Percentiles rank a stretch among this genome's conserved stretches.
Evolutionary conservation across 2,329 filamentous ascomycete species (phyloP).

Genomic region (Colletotrichum lindemuthianum): DNA sequence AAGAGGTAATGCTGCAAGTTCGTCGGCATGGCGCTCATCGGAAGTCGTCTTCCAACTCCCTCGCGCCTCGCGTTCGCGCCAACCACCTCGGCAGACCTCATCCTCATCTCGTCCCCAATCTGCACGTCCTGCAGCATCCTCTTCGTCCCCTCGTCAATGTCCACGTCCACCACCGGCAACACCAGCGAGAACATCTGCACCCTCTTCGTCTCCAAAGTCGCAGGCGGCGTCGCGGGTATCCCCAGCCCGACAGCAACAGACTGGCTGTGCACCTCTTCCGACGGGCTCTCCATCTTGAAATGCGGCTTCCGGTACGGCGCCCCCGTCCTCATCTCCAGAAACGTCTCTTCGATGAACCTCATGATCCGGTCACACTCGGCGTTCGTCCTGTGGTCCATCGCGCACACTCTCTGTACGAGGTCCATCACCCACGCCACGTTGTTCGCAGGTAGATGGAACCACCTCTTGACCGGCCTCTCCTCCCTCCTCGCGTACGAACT

Average conservation of each 20-base stretch:
- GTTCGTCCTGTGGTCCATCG: constrained; percentile 33
- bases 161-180: constrained; percentile 35
- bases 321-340: constrained; percentile 34
- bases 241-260: neutral
- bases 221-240: neutral
- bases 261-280: neutral
- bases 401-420: constrained; percentile 35
- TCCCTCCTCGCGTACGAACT: constrained; percentile 15
- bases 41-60: neutral
- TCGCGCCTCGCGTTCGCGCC: constrained; percentile 8
- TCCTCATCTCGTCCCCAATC: constrained; percentile 24
- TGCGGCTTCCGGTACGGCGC: constrained; percentile 36
- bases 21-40: constrained; percentile 35
- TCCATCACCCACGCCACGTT: constrained; percentile 38
- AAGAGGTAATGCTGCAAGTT: constrained; percentile 36
- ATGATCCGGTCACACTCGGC: constrained; percentile 34
- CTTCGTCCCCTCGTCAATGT: constrained; percentile 35
- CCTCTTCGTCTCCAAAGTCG: neutral
- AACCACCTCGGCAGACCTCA: constrained; percentile 8
- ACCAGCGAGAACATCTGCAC: constrained; percentile 36
- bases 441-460: constrained; percentile 36
- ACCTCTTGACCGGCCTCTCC: constrained; percentile 32
- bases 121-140: constrained; percentile 28
- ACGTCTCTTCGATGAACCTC: constrained; percentile 37
- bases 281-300: constrained; percentile 24